Conservation (phyloP, 371 early-diverging fungal species). For the Mortierella sp. region DNA sequence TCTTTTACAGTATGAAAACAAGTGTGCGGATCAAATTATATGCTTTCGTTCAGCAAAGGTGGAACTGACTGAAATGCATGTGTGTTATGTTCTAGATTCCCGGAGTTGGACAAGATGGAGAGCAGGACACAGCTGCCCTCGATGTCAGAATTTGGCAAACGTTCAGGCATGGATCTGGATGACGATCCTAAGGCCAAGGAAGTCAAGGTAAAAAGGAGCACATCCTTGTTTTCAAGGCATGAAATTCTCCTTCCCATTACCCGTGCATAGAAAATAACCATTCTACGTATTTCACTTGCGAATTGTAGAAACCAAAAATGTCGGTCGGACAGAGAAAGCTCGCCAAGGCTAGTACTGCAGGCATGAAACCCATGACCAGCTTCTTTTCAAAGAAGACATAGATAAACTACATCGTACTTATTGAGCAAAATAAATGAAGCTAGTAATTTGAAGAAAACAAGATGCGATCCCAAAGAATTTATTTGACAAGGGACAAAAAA, state of each 20-base stretch:
- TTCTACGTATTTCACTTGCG: no score
- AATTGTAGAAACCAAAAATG: slow-evolving; percentile 51
- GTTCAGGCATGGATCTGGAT: slow-evolving; percentile 47
- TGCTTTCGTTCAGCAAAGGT: no score
- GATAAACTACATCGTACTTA: neutral
- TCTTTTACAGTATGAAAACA: neutral
- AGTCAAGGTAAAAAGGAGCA: slow-evolving; percentile 22
- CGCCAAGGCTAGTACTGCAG: slow-evolving; percentile 55
- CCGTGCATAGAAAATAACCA: no score
- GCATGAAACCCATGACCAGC: slow-evolving; percentile 56
- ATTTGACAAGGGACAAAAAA: neutral
- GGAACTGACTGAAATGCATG: neutral
- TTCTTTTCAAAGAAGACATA: slow-evolving; percentile 49
- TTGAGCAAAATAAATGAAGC: neutral
- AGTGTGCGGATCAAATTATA: neutral
- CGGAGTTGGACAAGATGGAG: slow-evolving; percentile 50
- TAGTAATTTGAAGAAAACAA: neutral
- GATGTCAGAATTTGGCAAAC: slow-evolving; percentile 43
- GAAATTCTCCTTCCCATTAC: no score
- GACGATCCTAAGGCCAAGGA: slow-evolving; percentile 42
- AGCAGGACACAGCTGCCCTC: slow-evolving; percentile 38
- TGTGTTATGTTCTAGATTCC: slow-evolving; percentile 37
- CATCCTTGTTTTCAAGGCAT: no score
- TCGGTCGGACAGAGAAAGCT: slow-evolving; percentile 47
- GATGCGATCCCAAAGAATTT: neutral